Evolutionary conservation across 495 filamentous ascomycete genomes (phyloP), one percentile per base, ranked within the genome.

Genomic region (Daldinia childiae): DNA sequence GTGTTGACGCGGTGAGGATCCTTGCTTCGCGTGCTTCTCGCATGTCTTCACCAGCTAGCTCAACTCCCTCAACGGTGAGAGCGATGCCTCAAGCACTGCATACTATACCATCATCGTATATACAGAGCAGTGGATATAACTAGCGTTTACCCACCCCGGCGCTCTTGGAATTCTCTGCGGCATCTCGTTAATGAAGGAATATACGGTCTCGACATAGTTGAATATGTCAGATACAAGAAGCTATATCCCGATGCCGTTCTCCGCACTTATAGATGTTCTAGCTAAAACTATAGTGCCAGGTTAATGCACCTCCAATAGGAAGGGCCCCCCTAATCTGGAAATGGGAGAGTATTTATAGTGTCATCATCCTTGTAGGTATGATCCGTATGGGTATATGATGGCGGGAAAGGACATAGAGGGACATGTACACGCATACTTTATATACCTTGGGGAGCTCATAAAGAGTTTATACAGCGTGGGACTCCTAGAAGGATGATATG

Each of bases 1-100:
- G 83, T 26, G 70, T 72, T 19, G 79, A 82, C 56, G 82, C 79
- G 1, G 67, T 76, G 26, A 76, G 71, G 24, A 69, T 60, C 19
- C 64, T 81, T 14, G 73, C 76, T 0, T 51, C 71, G 2, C 68
- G 61, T 39, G 34, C 48, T 34, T 66, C 67, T 38, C 69, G 76
- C n/a, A 72, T 73, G 38, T 56, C 68, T 50, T 75, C 69, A 48
- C 69, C 74, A 34, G 69, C 63, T 30, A 63, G 36, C 36, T 48
- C 59, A 5, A 56, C 68, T 6, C 67, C 60, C 17, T 48, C 57
- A 2, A 14, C 39, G 1, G 56, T 60, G 26, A 68, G 56, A 50
- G 34, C 62, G 36, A 14, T 60, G 2, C 27, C 58, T 34, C 71
- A 62, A 30, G 34, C 69, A 24, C 50, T 30, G 14, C 56, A 52